Evolutionary conservation across 805 yeast genomes (phyloP).

Genomic region (Lipomyces yamanashiensis): DNA sequence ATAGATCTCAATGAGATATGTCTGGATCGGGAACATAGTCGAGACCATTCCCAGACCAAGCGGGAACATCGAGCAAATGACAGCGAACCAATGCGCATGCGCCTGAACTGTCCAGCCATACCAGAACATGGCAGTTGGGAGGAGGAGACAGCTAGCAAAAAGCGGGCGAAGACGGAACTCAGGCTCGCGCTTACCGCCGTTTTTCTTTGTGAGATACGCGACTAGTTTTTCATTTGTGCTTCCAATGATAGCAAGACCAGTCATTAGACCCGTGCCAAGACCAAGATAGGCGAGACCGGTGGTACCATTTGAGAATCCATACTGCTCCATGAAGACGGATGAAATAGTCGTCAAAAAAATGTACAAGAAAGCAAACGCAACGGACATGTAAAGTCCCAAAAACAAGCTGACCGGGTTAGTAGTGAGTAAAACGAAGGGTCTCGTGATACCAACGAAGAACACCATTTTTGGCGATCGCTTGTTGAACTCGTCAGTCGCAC

Average conservation of each 20-base stretch:
- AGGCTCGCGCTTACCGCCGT: constrained; percentile 45
- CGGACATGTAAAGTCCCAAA: constrained; percentile 60
- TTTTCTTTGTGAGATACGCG: constrained; percentile 42
- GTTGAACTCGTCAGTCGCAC: constrained; percentile 50
- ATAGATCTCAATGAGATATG: constrained; percentile 50
- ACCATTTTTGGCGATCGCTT: constrained; percentile 48
- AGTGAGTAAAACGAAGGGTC: constrained; percentile 56
- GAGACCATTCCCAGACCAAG: constrained; percentile 47
- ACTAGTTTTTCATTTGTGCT: constrained; percentile 51
- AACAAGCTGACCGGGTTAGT: constrained; percentile 61
- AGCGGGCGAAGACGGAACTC: constrained; percentile 56
- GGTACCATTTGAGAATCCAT: constrained; percentile 52
- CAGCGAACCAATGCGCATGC: constrained; percentile 57
- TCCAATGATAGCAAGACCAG: constrained; percentile 58
- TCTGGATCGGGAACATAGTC: constrained; percentile 47
- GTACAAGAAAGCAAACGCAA: constrained; percentile 61
- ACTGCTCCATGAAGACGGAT: constrained; percentile 55
- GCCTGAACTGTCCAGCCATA: constrained; percentile 58
- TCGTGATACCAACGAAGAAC: constrained; percentile 53
- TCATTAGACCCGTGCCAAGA: constrained; percentile 57
- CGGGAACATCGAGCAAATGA: constrained; percentile 62
- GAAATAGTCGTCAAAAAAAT: constrained; percentile 65
- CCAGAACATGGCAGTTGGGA: constrained; percentile 56
- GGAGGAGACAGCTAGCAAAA: constrained; percentile 53
- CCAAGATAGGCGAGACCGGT: constrained; percentile 65